phyloP scores from a whole-genome alignment of 495 filamentous ascomycete species.

The Pyronema omphalodes region DNA sequence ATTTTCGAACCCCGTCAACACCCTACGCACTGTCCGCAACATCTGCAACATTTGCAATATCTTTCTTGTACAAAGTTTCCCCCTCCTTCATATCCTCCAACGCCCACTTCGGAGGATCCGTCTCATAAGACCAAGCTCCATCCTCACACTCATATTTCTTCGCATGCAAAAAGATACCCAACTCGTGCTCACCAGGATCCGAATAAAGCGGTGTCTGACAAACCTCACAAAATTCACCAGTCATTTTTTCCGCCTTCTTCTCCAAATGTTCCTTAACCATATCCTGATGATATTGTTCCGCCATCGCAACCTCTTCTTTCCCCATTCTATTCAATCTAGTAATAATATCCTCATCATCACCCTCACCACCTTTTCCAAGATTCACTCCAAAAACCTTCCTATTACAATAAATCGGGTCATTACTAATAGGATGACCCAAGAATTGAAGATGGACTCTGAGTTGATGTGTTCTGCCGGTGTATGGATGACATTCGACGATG shows the following conservation, averaged over 20 bases:
- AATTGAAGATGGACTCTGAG: conserved; percentile 89
- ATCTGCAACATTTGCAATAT: background rate
- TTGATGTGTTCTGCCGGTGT: conserved; percentile 90
- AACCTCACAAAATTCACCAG: conserved; percentile 57
- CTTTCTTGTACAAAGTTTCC: background rate
- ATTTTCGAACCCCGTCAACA: too few species aligned
- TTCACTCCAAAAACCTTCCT: conserved; percentile 70
- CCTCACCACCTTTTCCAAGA: conserved; percentile 51
- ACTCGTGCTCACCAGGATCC: conserved; percentile 73
- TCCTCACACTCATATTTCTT: conserved; percentile 64
- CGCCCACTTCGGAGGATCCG: conserved; percentile 70
- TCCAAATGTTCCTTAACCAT: conserved; percentile 67
- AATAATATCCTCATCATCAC: conserved; percentile 71
- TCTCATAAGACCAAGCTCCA: conserved; percentile 73
- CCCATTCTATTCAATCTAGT: conserved; percentile 74
- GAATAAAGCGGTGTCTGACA: conserved; percentile 82
- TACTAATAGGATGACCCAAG: conserved; percentile 82
- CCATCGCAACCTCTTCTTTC: conserved; percentile 75
- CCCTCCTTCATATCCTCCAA: conserved; percentile 23
- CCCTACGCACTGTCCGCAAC: too few species aligned
- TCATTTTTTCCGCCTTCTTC: conserved; percentile 77
- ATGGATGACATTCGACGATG: conserved; percentile 80
- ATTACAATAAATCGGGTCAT: conserved; percentile 96
- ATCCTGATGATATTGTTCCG: conserved; percentile 83
- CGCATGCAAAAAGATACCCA: conserved; percentile 86